Base-by-base conservation (phyloP, 2,329 filamentous ascomycete species). In the Monosporascus sp. region DNA sequence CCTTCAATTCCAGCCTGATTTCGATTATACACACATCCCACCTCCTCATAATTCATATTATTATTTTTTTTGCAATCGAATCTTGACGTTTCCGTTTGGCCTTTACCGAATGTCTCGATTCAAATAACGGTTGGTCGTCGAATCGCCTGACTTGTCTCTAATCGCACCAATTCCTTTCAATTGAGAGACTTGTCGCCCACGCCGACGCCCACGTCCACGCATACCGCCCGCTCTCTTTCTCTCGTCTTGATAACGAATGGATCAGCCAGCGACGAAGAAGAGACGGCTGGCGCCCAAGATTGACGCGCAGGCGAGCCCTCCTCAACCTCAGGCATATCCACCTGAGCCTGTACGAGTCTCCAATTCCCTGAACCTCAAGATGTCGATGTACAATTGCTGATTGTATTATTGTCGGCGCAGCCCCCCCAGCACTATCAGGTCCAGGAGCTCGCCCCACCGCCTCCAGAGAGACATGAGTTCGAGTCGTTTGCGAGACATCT, bases 401-500 rank as follows among this genome's bases (percentile, higher is more conserved):
- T 38, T 52, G 27, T 48, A 19, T 58, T 48, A 19, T 58, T 52
- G 51, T 52, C n/a, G 48, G 37, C 37, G 48, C 31, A 45, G 38
- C 62, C 61, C 52, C 58, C 63, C 37, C 63, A 65, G 51, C 62
- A 63, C 38, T 68, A 64, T 45, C 65, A 62, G 31, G 58, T 58
- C 11, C 65, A 64, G 53, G 65, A 68, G 27, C 56, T 54, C 16
- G 59, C 63, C 46, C 66, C 64, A 45, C 65, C 65, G 46, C 61
- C 66, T 37, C 63, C 64, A 8, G 77, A 82, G 61, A 77, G 80
- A 59, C 77, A 82, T 69, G 82, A 86, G 62, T 87, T 86, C 69
- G 84, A 86, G 68, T 78, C 81, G 51, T 86, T 86, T 65, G 84
- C 83, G 55, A 78, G 83, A 47, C 84, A 87, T 70, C 76, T 87